Evolutionary conservation across 1,284 basidiomycete species (phyloP).

Genomic region (Hemileia vastatrix): DNA sequence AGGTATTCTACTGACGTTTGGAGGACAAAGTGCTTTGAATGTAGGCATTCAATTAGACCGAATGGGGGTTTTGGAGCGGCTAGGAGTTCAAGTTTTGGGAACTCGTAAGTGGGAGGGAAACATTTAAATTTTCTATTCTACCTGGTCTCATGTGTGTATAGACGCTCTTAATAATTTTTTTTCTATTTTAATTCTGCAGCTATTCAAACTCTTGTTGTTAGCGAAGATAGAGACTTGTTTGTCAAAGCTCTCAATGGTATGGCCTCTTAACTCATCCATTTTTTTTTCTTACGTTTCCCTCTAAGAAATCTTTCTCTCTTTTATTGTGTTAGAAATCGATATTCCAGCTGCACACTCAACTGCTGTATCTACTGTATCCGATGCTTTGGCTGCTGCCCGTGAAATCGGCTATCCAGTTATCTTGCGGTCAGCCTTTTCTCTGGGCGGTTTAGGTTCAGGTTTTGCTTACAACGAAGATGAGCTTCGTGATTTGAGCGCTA

Average conservation of each 20-base stretch:
- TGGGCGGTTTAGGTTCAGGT: conserved; percentile 95
- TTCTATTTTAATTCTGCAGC: conserved; percentile 38
- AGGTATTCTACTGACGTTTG: conserved; percentile 93
- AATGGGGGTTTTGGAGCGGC: conserved; percentile 91
- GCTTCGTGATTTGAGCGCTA: conserved; percentile 85
- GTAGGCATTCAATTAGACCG: conserved; percentile 95
- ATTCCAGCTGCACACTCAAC: conserved; percentile 96
- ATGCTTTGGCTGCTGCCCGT: conserved; percentile 80
- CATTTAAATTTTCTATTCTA: background rate
- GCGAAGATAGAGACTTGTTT: conserved; percentile 95
- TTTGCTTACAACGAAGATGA: conserved; percentile 95
- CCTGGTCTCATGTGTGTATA: background rate
- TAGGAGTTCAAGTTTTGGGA: conserved; percentile 89
- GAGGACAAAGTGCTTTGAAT: conserved; percentile 94
- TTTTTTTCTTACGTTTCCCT: conserved; percentile 24
- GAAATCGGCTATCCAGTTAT: conserved; percentile 96
- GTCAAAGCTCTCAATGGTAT: conserved; percentile 88
- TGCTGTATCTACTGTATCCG: conserved; percentile 90
- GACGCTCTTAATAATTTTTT: background rate
- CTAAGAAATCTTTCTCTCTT: background rate
- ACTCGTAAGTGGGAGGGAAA: conserved; percentile 56
- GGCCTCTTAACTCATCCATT: conserved; percentile 23
- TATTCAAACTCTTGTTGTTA: conserved; percentile 85
- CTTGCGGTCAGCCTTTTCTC: conserved; percentile 91
- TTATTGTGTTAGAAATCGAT: conserved; percentile 69